Base-by-base conservation (phyloP, 1,284 basidiomycete genomes). In the Cystobasidium pallidum region DNA sequence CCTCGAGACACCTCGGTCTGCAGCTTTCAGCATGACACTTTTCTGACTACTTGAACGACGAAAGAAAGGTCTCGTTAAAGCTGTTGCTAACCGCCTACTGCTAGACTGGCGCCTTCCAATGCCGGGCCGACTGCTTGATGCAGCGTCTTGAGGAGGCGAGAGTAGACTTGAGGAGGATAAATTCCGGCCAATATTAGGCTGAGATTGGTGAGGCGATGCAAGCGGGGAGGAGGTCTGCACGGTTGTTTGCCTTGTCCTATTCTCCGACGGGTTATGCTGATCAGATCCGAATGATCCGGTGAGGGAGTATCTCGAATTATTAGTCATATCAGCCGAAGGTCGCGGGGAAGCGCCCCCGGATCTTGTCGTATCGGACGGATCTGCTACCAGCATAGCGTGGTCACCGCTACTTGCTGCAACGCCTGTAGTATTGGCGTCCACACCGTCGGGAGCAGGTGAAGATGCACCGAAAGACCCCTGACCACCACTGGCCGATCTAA, bases 91-190 rank as follows among this genome's bases (percentile, higher is more conserved):
- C 39, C 55, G 28, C 32, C 51, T 41, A 49, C 30, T 51, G 30
- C 45, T 52, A 19, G 68, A 71, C 19, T 55, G 59, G 24, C 61
- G 68, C 41, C 68, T 71, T 30, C 36, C 68, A 49, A 59, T 34
- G 28, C 10, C 24, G 4, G 68, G 68, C 36, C 68, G 43, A 34
- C 30, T 36, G 15, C 39, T 59, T 30, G 58, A 39, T 13, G 57
- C 30, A n/a, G 24, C 43, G 26, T 30, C 54, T 64, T 39, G 62
- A 32, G 26, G 62, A 34, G 32, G 43, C 19, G 62, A 43, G 26
- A 49, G 62, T 30, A 52, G 39, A 61, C 34, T 61, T 17, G 58
- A 21, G 13, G 58, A n/a, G 30, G 57, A 59, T 19, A 34, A 4
- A 26, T 61, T 61, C 17, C 45, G 59, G 10, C 39, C 19, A n/a